Evolutionary conservation across 768 basidiomycete species (phyloP), one percentile per base, ranked within the genome.

Genomic region (Trametes cinnabarina): DNA sequence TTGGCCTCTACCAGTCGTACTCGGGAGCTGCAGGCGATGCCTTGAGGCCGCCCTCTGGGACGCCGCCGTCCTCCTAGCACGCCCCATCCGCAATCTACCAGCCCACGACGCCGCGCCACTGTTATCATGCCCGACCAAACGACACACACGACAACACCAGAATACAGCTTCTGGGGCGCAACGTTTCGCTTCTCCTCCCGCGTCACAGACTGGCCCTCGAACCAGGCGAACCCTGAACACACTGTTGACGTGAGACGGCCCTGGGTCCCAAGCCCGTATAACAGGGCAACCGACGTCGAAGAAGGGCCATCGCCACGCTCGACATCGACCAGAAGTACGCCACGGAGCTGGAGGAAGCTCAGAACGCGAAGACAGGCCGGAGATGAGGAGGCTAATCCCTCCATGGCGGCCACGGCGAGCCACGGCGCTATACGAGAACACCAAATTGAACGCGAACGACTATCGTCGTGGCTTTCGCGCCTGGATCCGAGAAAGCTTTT

Each of bases 261-360:
- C 9, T 66, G 67, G 65, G 52, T 56, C 15, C 62, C 65, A 11
- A 65, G 65, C 9, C 65, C 67, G 9, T 40, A 41, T 2, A 32
- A 35, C n/a, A 41, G 32, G n/a, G 34, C 37, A 4, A 30, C 42
- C 23, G 40, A 50, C 15, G 23, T 37, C 30, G 40, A 22, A 15
- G 37, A 40, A 40, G 46, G n/a, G 28, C 37, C 19, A 41, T 47
- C 46, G 46, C 47, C 44, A 10, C 25, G 28, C 35, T 52, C 57
- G 49, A 23, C 43, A 54, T 51, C 48, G 23, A 28, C 47, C 26
- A 48, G 58, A 52, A 42, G 58, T 46, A 26, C 22, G 14, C 46
- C 20, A 35, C 20, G 10, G 14, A 41, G 34, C 41, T 28, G 19
- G 37, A 30, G 44, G 43, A 47, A 52, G 46, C 53, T 43, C 49